These are phyloP conservation scores for Porcisia deanei DNA, from an alignment of 208 protist species.

Conservation along the genomic window DNA sequence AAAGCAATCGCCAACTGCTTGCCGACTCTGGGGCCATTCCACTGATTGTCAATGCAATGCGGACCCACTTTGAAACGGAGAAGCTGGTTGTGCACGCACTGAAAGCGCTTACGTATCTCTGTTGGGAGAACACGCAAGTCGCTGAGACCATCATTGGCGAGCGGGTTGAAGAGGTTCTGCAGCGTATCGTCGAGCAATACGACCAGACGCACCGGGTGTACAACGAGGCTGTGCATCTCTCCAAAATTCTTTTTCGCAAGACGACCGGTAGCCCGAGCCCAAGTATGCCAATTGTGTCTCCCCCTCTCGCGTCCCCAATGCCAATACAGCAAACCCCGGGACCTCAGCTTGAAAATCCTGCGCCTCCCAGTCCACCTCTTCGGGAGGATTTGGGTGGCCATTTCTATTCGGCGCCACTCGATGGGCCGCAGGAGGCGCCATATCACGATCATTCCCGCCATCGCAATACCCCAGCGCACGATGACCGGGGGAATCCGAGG, in stretches of 20 bases:
- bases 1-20: slow-evolving; percentile 87
- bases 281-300: slow-evolving; percentile 57
- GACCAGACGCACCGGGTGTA: slow-evolving; percentile 68
- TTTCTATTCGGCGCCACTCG: slow-evolving; percentile 30
- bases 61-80: slow-evolving; percentile 75
- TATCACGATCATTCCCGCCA: slow-evolving; percentile 5
- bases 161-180: slow-evolving; percentile 75
- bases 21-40: slow-evolving; percentile 83
- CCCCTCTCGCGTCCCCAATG: slow-evolving; percentile 75
- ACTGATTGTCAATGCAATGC: slow-evolving; percentile 88
- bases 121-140: slow-evolving; percentile 89
- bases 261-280: slow-evolving; percentile 71
- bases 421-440: slow-evolving; percentile 13
- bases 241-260: slow-evolving; percentile 90
- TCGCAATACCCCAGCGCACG: slow-evolving; percentile 1
- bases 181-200: slow-evolving; percentile 74
- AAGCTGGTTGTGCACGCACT: slow-evolving; percentile 92
- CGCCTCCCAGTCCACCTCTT: slow-evolving; percentile 55
- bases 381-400: slow-evolving; percentile 37
- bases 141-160: slow-evolving; percentile 86
- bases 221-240: slow-evolving; percentile 88
- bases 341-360: slow-evolving; percentile 29
- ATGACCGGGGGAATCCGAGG: slow-evolving; percentile 13
- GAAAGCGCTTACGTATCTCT: slow-evolving; percentile 92
- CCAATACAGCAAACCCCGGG: slow-evolving; percentile 69